Conservation (phyloP, 169 alveolate species). For the Sarcocystis neurona region DNA sequence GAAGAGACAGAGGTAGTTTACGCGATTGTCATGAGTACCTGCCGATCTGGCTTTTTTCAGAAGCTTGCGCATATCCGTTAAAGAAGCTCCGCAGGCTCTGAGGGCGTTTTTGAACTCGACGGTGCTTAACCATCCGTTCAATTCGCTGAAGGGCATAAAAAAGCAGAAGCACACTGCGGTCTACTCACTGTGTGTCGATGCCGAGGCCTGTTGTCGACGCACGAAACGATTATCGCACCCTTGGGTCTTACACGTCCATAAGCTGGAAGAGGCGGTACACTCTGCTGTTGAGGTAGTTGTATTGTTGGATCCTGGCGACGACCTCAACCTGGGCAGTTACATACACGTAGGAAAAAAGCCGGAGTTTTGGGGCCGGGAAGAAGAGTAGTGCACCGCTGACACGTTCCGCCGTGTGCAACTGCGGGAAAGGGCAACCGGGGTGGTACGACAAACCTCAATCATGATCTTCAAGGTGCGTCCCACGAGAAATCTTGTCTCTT, state of each 20-base stretch:
- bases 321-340: not conserved
- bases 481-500: constrained; percentile 2
- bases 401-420: not conserved
- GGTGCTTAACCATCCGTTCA: not conserved
- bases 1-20: not conserved
- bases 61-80: not conserved
- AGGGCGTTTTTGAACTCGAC: constrained; percentile 1
- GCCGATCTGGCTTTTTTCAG: not conserved
- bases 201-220: not conserved
- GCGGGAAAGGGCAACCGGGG: not conserved
- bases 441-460: not conserved
- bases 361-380: not conserved
- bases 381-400: not conserved
- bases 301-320: not conserved
- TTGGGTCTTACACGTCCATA: constrained; percentile 15
- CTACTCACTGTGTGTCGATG: not conserved
- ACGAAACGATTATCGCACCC: not conserved
- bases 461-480: not conserved
- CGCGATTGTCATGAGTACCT: not conserved
- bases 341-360: not conserved
- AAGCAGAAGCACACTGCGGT: not conserved
- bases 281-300: not conserved
- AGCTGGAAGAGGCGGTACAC: not conserved
- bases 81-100: constrained; percentile 9
- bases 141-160: not conserved